These are phyloP conservation scores for Amanita thiersii DNA, from an alignment of 768 basidiomycete genomes.

Conservation along the genomic window DNA sequence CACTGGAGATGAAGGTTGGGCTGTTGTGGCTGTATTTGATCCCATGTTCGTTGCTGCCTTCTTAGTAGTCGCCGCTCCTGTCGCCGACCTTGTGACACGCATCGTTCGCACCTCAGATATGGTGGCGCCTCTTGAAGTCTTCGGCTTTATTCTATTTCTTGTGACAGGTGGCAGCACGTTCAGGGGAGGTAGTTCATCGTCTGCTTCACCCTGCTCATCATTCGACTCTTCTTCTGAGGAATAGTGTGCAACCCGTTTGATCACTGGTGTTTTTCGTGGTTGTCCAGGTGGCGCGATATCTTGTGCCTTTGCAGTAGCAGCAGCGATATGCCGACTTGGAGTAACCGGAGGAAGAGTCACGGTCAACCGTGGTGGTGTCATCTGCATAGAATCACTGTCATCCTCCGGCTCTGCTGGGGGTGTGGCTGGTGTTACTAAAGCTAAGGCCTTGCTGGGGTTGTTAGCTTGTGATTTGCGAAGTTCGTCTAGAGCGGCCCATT, in stretches of 20 bases:
- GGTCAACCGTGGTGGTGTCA: conserved; percentile 28
- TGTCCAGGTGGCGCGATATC: conserved; percentile 75
- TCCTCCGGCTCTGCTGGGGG: conserved; percentile 75
- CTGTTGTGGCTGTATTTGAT: conserved; percentile 19
- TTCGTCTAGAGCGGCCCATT: conserved; percentile 88
- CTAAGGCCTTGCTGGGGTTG: conserved; percentile 25
- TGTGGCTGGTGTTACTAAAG: conserved; percentile 66
- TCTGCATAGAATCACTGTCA: conserved; percentile 38
- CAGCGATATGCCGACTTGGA: conserved; percentile 67
- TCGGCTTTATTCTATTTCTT: conserved; percentile 23
- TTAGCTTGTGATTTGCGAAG: conserved; percentile 42
- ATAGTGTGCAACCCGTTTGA: conserved; percentile 62
- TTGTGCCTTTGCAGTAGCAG: conserved; percentile 61
- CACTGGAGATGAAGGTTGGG: conserved; percentile 30
- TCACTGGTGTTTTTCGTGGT: conserved; percentile 80
- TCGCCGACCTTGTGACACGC: conserved; percentile 66
- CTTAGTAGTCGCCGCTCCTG: conserved; percentile 46
- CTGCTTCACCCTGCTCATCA: conserved; percentile 34
- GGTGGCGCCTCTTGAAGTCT: conserved; percentile 38
- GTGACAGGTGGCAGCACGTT: conserved; percentile 33
- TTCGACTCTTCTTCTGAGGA: conserved; percentile 59
- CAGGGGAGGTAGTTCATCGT: conserved; percentile 60
- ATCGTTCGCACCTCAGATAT: conserved; percentile 67
- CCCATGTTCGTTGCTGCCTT: conserved; percentile 35
- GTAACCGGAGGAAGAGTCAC: conserved; percentile 64